These are phyloP conservation scores for Parathielavia appendiculata DNA, from an alignment of 495 filamentous ascomycete species.

Conservation along the genomic window DNA sequence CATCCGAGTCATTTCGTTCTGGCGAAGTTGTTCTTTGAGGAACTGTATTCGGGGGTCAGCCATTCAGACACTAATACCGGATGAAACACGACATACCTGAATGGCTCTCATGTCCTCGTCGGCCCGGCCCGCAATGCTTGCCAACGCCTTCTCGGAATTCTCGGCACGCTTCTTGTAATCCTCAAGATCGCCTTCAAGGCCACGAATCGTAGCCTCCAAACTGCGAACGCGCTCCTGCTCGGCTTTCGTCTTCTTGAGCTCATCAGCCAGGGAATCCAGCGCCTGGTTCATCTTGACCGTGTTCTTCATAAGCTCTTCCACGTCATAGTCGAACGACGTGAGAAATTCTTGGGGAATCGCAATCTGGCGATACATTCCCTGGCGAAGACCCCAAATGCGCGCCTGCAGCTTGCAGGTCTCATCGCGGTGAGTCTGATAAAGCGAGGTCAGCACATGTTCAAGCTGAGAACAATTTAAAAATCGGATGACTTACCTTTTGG, in stretches of 20 bases:
- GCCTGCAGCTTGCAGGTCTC: conserved; percentile 8
- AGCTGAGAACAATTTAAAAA: neutral
- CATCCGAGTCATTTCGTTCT: conserved; percentile 9
- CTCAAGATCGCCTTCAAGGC: neutral
- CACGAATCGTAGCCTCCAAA: neutral
- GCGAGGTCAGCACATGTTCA: neutral
- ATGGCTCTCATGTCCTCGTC: conserved; percentile 13
- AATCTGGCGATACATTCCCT: conserved; percentile 11
- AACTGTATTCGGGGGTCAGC: neutral
- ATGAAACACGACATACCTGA: conserved; percentile 10
- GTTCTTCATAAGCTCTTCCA: conserved; percentile 10
- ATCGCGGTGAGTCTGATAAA: conserved; percentile 8
- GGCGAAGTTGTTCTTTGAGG: conserved; percentile 16
- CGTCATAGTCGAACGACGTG: conserved; percentile 12
- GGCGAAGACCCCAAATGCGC: conserved; percentile 19
- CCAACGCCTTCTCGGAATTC: conserved; percentile 2
- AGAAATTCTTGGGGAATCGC: conserved; percentile 4
- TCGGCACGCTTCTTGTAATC: neutral
- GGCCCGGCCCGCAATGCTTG: neutral
- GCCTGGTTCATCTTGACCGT: conserved; percentile 11
- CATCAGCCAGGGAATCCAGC: neutral
- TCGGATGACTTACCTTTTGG: conserved; percentile 5
- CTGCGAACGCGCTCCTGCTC: neutral
- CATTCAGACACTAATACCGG: neutral
- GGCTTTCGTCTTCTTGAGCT: neutral